phyloP scores from a whole-genome alignment of 1,139 yeast species.

The Zygosaccharomyces sapae region DNA sequence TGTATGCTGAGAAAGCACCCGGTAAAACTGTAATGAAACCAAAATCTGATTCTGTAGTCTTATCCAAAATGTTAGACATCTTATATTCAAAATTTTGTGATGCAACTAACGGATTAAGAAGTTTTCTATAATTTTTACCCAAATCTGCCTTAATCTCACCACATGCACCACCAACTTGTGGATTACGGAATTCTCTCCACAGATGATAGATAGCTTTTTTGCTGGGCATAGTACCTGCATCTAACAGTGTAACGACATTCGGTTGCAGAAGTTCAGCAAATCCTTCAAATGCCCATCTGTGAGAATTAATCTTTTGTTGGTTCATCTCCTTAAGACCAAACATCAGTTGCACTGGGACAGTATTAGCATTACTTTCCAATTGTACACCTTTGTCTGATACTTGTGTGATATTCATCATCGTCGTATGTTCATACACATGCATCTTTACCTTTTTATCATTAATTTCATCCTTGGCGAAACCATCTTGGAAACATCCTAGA shows the following conservation, averaged over 20 bases:
- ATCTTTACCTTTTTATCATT: conserved; percentile 84
- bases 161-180: conserved; percentile 90
- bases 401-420: conserved; percentile 59
- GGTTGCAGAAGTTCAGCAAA: conserved; percentile 85
- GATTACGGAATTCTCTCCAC: conserved; percentile 85
- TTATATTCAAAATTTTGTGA: conserved; percentile 92
- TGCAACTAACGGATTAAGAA: conserved; percentile 82
- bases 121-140: conserved; percentile 63
- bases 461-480: conserved; percentile 84
- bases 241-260: conserved; percentile 74
- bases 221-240: conserved; percentile 94
- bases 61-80: conserved; percentile 85
- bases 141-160: conserved; percentile 90
- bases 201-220: conserved; percentile 74
- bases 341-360: conserved; percentile 84
- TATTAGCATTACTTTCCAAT: conserved; percentile 44
- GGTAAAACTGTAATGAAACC: conserved; percentile 89
- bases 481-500: conserved; percentile 92
- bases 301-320: conserved; percentile 89
- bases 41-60: conserved; percentile 83
- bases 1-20: conserved; percentile 89
- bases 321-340: conserved; percentile 86
- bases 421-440: conserved; percentile 85
- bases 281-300: conserved; percentile 94
- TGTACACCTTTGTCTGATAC: conserved; percentile 64